Base-by-base conservation (phyloP, 1,139 yeast species). In the Pichia sp. region DNA sequence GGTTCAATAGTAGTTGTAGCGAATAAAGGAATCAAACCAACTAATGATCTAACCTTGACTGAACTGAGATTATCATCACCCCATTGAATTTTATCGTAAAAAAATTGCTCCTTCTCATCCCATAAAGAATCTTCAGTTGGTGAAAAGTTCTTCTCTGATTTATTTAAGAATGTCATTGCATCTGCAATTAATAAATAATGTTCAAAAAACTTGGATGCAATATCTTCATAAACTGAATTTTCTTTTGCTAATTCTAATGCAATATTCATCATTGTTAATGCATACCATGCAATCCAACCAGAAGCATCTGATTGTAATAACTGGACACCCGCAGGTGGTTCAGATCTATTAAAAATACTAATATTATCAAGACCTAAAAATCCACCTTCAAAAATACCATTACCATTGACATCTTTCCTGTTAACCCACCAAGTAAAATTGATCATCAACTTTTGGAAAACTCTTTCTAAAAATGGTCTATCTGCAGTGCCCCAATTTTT, bases 391-490 rank as follows among this genome's bases (percentile, higher is more conserved):
- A 89, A 89, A 27, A 89, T 85, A 53, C 89, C 89, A 55, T 85
- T 83, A 48, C 96, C 97, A 48, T 81, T 84, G 6, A 74, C 65
- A 63, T 89, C 97, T 60, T 89, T 89, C 59, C 96, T 74, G 64
- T 89, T 89, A 45, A 89, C 96, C 97, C 97, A 89, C 97, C 97
- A 89, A 21, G 96, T 87, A 63, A 89, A 89, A 63, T 89, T 89
- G 49, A 89, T 69, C 60, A 89, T 66, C 54, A 89, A 72, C 61
- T 89, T 89, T 62, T 89, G 97, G 72, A 89, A 89, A 18, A 87
- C 94, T 25, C 91, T 71, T 62, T 89, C 97, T 63, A 89, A 72
- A 60, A 89, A 89, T 45, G 81, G 86, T 46, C 84, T 65, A 63
- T 89, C 97, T 54, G 82, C 88, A 23, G 71, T 67, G 13, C 93